phyloP scores from a whole-genome alignment of 176 grass and related monocot species.

The Carex cristatella region DNA sequence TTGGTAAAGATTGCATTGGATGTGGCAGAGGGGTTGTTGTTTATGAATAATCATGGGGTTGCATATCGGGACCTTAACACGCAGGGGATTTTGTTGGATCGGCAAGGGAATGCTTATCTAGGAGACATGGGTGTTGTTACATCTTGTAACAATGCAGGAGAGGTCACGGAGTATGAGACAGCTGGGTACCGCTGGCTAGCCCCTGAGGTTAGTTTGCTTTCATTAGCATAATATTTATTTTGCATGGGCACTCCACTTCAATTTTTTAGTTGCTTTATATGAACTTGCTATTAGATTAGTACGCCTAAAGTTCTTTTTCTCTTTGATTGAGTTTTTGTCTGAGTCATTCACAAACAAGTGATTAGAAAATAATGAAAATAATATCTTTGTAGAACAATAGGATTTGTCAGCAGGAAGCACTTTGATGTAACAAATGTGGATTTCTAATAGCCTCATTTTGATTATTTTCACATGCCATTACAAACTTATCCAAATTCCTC shows the following conservation, averaged over 20 bases:
- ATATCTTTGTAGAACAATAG: neutral
- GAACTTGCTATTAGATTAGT: neutral
- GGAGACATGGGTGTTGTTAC: slow-evolving; percentile 93
- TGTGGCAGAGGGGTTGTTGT: slow-evolving; percentile 70
- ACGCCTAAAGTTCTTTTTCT: neutral
- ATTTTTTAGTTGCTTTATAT: neutral
- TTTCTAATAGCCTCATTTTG: neutral
- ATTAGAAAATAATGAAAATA: neutral
- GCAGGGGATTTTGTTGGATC: slow-evolving; percentile 71
- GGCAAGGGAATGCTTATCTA: slow-evolving; percentile 77
- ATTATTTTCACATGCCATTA: neutral
- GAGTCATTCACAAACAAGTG: neutral
- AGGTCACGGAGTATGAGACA: slow-evolving; percentile 92
- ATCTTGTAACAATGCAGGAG: slow-evolving; percentile 83
- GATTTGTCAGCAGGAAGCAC: neutral
- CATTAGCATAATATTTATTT: neutral
- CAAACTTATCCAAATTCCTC: neutral
- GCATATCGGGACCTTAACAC: slow-evolving; percentile 83
- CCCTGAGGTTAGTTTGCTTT: slow-evolving; percentile 70
- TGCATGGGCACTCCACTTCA: neutral
- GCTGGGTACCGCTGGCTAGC: slow-evolving; percentile 93
- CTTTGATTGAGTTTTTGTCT: neutral
- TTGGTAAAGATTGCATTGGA: slow-evolving; percentile 63
- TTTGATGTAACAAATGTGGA: neutral
- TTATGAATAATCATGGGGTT: slow-evolving; percentile 88